Evolutionary conservation across 192 early-diverging fungal genomes (phyloP), one percentile per base, ranked within the genome.

Genomic region (Geranomyces michiganensis): DNA sequence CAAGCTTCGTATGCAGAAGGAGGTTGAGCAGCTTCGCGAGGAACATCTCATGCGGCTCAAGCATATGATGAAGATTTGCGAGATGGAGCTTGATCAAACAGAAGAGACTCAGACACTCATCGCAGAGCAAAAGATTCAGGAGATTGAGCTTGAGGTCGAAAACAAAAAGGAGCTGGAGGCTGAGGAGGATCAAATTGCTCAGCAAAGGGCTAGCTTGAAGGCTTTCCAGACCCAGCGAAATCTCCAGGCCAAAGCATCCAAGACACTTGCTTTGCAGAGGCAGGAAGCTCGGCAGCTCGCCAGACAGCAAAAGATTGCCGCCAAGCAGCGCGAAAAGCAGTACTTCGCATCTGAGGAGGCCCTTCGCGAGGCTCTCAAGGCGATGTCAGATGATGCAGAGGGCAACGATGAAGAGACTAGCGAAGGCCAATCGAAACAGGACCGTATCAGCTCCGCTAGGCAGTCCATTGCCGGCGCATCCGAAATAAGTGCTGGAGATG

Each of bases 1-100:
- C 30, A 76, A 76, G 69, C 68, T 76, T 29, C 68, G 69, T 29
- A 70, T 71, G 74, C 74, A 76, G 27, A 76, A 76, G 32, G 74
- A 76, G 56, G 69, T 65, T 19, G 75, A 76, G 29, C 75, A 76
- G 48, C 58, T 76, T 21, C 68, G 75, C n/a, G 75, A 76, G 51
- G 69, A 71, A 64, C 75, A 76, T 29, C 70, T 76, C 15, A 64
- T 76, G 58, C 58, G 53, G 30, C 56, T 76, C 43, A 76, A 76
- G 64, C 75, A 76, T 48, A 71, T 76, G 27, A 71, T 41, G 17
- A 65, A 76, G 45, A 24, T 67, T 19, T 67, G 62, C 43, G 69
- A 71, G 22, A 26, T 71, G 27, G 75, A 76, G 56, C 43, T 76
- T 14, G 75, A 58, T 10, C 69, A 76, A 24, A 47, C 46, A 6